Percentiles rank a stretch among this genome's conserved stretches.
Evolutionary conservation across 139 green algal species (phyloP).

Genomic region (Mychonastes homosphaera): DNA sequence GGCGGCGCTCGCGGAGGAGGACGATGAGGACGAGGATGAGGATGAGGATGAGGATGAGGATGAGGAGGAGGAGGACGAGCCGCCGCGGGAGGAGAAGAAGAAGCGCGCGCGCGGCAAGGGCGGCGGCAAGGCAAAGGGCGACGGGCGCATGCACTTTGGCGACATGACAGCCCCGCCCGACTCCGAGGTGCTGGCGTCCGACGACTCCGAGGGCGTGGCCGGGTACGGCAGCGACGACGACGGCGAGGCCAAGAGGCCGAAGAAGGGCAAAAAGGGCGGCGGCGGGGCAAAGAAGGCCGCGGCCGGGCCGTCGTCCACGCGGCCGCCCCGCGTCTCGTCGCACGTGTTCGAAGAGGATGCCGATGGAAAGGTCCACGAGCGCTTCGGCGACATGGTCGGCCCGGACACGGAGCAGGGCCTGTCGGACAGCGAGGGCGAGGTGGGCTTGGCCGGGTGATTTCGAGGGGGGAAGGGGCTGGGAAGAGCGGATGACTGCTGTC

Average conservation of each 20-base stretch:
- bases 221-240: too few species aligned
- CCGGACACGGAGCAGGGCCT: too few species aligned
- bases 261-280: too few species aligned
- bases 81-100: slow-evolving; percentile 9
- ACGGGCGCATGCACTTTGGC: slow-evolving; percentile 7
- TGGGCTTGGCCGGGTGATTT: too few species aligned
- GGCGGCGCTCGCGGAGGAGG: not conserved
- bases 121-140: too few species aligned
- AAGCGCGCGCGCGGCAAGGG: slow-evolving; percentile 12
- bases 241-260: too few species aligned
- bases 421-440: too few species aligned
- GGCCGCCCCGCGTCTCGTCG: not conserved
- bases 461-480: too few species aligned
- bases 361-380: not conserved
- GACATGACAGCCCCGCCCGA: slow-evolving; percentile 10
- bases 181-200: slow-evolving; percentile 21
- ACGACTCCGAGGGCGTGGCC: slow-evolving; percentile 27
- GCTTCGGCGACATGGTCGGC: too few species aligned
- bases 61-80: slow-evolving; percentile 6
- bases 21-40: not conserved
- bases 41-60: not conserved
- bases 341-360: not conserved
- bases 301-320: too few species aligned
- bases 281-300: too few species aligned
- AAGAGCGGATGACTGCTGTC: too few species aligned